Evolutionary conservation across 495 filamentous ascomycete genomes (phyloP), one percentile per base, ranked within the genome.

Genomic region (Baudoinia panamericana): DNA sequence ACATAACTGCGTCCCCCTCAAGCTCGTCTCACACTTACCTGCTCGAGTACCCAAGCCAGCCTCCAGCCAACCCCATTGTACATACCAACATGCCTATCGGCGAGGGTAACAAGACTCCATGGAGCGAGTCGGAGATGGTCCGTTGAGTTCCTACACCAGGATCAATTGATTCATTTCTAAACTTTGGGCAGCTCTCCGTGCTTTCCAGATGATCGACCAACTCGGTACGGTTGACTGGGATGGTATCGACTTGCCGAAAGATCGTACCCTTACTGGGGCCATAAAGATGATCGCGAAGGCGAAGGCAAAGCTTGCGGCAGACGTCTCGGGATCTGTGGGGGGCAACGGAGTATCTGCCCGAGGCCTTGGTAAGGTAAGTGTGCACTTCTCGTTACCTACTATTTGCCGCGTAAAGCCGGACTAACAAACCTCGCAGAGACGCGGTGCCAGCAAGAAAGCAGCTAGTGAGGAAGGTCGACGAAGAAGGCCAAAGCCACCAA

Each of bases 51-150:
- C n/a, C 25, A n/a, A 7, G 25, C 7, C n/a, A 7, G 25, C 7
- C 7, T 27, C 7, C 7, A 7, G 25, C 25, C 25, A 27, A 7
- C 20, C 19, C 27, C 36, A 38, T 16, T n/a, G n/a, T n/a, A 43
- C 15, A 23, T 3, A 21, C 6, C 23, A 28, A 18, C 8, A 39
- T 39, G 24, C 26, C 36, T 39, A 17, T 15, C 24, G 24, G 26
- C n/a, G 12, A 39, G 8, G 26, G 26, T 16, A 39, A 11, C 24
- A 18, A 39, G 13, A 42, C 33, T 8, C 26, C 32, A n/a, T 65
- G 63, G 62, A 55, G 54, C 4, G 48, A 61, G 5, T 41, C 46
- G 3, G 63, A 66, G 46, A 63, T 61, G 54, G 63, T 61, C 46
- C 36, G 50, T 47, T 30, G 11, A 18, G 18, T 30, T 12, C 32